Evolutionary conservation across 805 yeast species (phyloP).

Genomic region (Suhomyces xylopsoci): DNA sequence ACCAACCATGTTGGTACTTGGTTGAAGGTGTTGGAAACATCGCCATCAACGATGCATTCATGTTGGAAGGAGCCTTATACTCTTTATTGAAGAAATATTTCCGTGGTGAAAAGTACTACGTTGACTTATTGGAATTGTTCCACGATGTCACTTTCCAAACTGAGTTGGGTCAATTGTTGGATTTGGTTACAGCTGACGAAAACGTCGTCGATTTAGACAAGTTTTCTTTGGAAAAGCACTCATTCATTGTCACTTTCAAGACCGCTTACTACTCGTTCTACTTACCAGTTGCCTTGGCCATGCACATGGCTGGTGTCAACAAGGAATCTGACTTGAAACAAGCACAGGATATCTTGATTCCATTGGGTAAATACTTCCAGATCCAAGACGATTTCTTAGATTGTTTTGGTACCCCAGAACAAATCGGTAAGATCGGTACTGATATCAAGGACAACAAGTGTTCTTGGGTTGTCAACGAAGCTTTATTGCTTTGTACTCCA

Average conservation of each 20-base stretch:
- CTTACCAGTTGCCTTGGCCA: constrained; percentile 94
- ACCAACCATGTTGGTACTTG: constrained; percentile 97
- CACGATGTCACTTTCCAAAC: constrained; percentile 98
- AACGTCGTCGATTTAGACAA: constrained; percentile 85
- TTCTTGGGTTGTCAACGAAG: constrained; percentile 95
- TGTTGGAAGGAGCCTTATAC: constrained; percentile 94
- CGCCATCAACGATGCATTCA: constrained; percentile 96
- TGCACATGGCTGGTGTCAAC: constrained; percentile 83
- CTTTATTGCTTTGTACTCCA: constrained; percentile 70
- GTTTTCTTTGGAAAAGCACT: constrained; percentile 85
- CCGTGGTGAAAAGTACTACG: constrained; percentile 76
- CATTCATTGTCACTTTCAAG: constrained; percentile 92
- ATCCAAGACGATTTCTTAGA: constrained; percentile 97
- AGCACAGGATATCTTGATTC: constrained; percentile 82
- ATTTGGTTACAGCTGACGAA: constrained; percentile 95
- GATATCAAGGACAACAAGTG: constrained; percentile 98
- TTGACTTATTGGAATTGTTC: constrained; percentile 87
- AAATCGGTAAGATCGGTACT: constrained; percentile 97
- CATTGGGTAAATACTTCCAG: constrained; percentile 97
- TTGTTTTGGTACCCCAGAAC: constrained; percentile 95
- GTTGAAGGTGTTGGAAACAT: constrained; percentile 77
- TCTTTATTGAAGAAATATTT: constrained; percentile 85
- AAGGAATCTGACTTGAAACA: constrained; percentile 76
- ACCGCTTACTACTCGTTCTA: constrained; percentile 98
- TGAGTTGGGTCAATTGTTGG: constrained; percentile 93